Conservation (phyloP, 2,329 filamentous ascomycete species). For the Zymoseptoria passerinii region DNA sequence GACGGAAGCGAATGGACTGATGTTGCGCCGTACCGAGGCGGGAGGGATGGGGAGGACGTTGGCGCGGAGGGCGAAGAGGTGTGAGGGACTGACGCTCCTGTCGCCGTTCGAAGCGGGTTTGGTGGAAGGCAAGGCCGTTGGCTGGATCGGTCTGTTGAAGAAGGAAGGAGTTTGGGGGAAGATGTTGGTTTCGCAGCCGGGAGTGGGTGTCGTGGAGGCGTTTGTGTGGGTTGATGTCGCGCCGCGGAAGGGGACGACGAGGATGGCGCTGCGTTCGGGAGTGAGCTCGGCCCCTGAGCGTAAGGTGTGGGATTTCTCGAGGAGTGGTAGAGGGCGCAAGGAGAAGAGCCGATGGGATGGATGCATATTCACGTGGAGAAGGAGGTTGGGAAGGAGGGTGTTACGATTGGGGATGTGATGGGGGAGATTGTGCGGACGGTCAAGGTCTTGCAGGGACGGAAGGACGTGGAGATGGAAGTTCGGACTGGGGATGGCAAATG, state of each 20-base stretch:
- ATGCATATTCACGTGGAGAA: background rate
- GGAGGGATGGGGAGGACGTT: background rate
- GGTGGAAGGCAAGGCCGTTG: background rate
- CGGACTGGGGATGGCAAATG: background rate
- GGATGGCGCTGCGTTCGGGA: background rate
- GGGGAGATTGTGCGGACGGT: background rate
- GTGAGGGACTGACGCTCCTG: background rate
- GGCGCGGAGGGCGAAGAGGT: background rate
- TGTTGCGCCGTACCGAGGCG: background rate
- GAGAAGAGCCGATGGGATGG: background rate
- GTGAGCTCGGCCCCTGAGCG: background rate
- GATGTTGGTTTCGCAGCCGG: background rate
- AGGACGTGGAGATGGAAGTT: background rate
- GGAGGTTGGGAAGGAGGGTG: background rate
- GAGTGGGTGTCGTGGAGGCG: background rate
- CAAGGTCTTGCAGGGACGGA: background rate
- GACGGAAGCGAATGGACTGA: background rate
- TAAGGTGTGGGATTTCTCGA: background rate
- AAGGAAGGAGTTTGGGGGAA: background rate
- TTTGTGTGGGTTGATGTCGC: background rate
- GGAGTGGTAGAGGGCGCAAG: background rate
- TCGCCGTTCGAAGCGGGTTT: background rate
- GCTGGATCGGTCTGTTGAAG: background rate
- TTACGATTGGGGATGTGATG: background rate
- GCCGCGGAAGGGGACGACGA: background rate